Evolutionary conservation across 2,329 filamentous ascomycete species (phyloP).

Genomic region (Aspergillus sojae): DNA sequence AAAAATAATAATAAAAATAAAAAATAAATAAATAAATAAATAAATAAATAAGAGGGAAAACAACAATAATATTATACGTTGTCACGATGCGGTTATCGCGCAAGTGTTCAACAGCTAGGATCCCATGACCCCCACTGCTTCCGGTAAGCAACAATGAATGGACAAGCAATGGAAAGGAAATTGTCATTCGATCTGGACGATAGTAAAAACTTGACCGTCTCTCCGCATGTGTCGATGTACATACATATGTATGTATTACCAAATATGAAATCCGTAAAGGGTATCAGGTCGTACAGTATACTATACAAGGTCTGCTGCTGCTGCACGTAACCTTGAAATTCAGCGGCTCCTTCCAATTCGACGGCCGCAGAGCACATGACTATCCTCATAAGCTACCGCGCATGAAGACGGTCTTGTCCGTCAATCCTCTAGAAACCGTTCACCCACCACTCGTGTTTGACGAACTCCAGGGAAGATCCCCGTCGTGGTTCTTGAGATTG

Average conservation of each 20-base stretch:
- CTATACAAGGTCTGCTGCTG: not conserved
- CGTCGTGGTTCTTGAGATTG: not conserved
- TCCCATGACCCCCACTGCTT: not conserved
- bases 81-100: constrained; percentile 6
- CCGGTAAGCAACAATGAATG: not conserved
- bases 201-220: not conserved
- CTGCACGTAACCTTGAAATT: constrained; percentile 4
- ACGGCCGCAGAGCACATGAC: not conserved
- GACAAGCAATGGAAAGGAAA: not conserved
- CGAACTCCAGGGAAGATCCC: not conserved
- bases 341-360: constrained; percentile 2
- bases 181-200: not conserved
- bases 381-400: not conserved
- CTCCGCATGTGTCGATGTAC: not conserved
- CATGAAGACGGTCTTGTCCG: too few species aligned
- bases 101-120: not conserved
- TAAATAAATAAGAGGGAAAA: not conserved
- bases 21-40: not conserved
- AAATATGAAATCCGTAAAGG: too few species aligned
- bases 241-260: not conserved
- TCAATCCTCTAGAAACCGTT: not conserved
- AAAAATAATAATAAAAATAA: too few species aligned
- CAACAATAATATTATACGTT: not conserved
- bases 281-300: not conserved
- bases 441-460: not conserved